Base-by-base conservation (phyloP, 129 eudicot genomes). In the Solidago caesia region DNA sequence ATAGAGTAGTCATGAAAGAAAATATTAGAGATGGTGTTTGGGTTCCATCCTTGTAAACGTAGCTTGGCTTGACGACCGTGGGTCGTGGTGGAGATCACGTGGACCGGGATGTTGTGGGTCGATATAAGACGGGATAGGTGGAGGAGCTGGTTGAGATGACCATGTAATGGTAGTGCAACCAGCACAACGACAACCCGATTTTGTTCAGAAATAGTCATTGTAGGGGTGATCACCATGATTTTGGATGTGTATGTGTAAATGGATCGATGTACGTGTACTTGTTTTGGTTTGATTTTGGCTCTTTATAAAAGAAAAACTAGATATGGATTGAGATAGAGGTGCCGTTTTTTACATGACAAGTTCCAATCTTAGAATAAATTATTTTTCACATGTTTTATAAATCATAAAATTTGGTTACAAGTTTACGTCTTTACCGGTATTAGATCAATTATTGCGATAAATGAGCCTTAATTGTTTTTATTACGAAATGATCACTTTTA, bases 81-180 rank as follows among this genome's bases (percentile, higher is more conserved):
- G 68, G 72, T 45, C 46, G 83, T 29, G 26, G 87, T 82, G 72
- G 80, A 79, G 43, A 77, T 79, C 51, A 70, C 73, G 71, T 85
- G 89, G 55, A 85, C 82, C 0, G 86, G 84, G 70, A 85, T 14
- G 44, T 79, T 64, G 67, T 82, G 68, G 81, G 75, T 26, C 64
- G 85, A 45, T 27, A 85, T 73, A 62, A 85, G 84, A n/a, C 82
- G 83, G 33, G 89, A 82, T 53, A 85, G 80, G 78, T 85, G 86
- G 77, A 85, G 89, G 59, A 85, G 83, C 13, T 85, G 86, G 72
- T 85, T 85, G 33, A 85, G 82, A 75, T 85, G 89, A 68, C 89
- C 89, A 53, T 85, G 89, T 55, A 77, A 67, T n/a, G 89, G 86
- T 7, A 85, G 74, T 26, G 89, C 87, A 15, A 82, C 82, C 82